Percentiles rank a stretch among this genome's conserved stretches.
Conservation (phyloP, 305 asterid species). For the Solanum aculeatissimum region DNA sequence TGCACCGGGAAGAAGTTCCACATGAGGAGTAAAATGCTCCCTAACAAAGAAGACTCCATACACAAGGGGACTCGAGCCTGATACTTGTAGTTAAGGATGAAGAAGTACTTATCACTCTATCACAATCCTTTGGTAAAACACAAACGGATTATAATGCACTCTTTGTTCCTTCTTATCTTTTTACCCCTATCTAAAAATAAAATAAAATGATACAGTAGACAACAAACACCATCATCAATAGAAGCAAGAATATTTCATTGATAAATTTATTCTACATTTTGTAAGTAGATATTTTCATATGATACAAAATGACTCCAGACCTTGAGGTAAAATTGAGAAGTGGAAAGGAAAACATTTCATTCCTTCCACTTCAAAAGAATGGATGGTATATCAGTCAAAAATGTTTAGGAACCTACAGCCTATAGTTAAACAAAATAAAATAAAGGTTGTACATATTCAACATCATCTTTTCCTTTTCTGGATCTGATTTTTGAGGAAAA, state of each 20-base stretch:
- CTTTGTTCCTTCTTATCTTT: background rate
- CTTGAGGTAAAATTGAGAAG: background rate
- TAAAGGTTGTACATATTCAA: background rate
- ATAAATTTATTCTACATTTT: background rate
- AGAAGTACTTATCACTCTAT: too few species aligned
- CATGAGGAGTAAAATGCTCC: too few species aligned
- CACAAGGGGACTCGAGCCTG: too few species aligned
- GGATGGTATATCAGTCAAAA: background rate
- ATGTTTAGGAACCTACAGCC: background rate
- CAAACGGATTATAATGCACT: background rate
- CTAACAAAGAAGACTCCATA: too few species aligned
- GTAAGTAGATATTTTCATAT: background rate
- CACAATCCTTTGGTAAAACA: background rate
- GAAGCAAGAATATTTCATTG: background rate
- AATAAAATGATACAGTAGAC: background rate
- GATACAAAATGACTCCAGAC: background rate
- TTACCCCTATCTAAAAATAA: background rate
- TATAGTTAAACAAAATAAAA: background rate
- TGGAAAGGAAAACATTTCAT: background rate
- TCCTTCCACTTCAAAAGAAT: background rate
- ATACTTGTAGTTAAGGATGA: too few species aligned
- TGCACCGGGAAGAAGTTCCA: too few species aligned
- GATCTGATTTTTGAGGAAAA: background rate
- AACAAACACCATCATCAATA: background rate
- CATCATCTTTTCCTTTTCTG: background rate